Conservation (phyloP, 2,329 filamentous ascomycete genomes). For the Hymenoscyphus fraxineus region DNA sequence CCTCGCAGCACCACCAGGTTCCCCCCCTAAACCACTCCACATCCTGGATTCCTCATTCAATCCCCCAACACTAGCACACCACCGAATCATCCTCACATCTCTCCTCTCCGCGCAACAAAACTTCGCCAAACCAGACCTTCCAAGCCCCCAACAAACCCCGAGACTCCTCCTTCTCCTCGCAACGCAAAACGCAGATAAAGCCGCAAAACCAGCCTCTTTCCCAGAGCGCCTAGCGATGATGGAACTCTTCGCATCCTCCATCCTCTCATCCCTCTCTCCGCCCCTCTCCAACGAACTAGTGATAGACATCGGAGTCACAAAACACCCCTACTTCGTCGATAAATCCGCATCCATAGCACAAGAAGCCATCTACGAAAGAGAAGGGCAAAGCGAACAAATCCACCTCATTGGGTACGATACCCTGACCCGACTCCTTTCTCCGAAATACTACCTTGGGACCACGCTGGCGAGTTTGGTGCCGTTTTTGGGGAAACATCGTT, state of each 20-base stretch:
- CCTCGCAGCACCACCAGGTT: slow-evolving; percentile 9
- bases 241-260: slow-evolving; percentile 60
- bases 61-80: slow-evolving; percentile 60
- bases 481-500: slow-evolving; percentile 58
- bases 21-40: slow-evolving; percentile 42
- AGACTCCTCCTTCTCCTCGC: slow-evolving; percentile 47
- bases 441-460: slow-evolving; percentile 63
- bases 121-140: slow-evolving; percentile 2
- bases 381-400: slow-evolving; percentile 46
- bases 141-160: slow-evolving; percentile 14
- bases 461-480: slow-evolving; percentile 55
- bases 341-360: slow-evolving; percentile 59
- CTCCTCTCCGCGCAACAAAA: slow-evolving; percentile 15
- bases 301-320: slow-evolving; percentile 66
- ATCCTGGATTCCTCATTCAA: slow-evolving; percentile 68
- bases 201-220: slow-evolving; percentile 64
- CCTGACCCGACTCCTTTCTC: slow-evolving; percentile 65
- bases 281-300: slow-evolving; percentile 15
- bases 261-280: slow-evolving; percentile 34
- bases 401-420: slow-evolving; percentile 77
- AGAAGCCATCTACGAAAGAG: slow-evolving; percentile 41
- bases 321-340: slow-evolving; percentile 68
- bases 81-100: slow-evolving; percentile 52
- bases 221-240: slow-evolving; percentile 68
- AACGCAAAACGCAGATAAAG: slow-evolving; percentile 64